Conservation (phyloP, 352 stramenopile species). For the Thraustotheca clavata region DNA sequence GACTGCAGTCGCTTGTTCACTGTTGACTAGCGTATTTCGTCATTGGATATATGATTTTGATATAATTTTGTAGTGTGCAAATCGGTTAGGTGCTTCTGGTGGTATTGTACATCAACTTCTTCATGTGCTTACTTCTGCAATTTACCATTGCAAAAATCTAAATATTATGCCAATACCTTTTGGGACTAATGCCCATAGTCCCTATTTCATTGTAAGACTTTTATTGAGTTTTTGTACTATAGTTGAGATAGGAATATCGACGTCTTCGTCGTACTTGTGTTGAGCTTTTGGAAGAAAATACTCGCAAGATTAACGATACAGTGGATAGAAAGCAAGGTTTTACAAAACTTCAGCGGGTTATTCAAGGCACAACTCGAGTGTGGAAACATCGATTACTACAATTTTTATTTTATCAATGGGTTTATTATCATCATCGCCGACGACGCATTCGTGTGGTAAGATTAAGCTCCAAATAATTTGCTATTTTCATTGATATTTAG, state of each 20-base stretch:
- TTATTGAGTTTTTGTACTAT: not conserved
- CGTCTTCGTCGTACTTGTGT: constrained; percentile 40
- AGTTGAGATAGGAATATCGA: constrained; percentile 41
- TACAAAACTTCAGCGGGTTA: constrained; percentile 41
- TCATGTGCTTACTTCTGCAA: not conserved
- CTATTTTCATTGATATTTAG: constrained; percentile 16
- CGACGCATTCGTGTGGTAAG: constrained; percentile 33
- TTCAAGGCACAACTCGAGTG: constrained; percentile 22
- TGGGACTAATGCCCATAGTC: constrained; percentile 35
- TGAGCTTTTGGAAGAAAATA: constrained; percentile 38
- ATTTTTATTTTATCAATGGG: constrained; percentile 14
- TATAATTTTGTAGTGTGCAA: constrained; percentile 12
- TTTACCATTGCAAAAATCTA: not conserved
- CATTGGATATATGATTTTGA: not conserved
- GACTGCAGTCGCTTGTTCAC: constrained; percentile 55
- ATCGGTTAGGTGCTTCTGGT: not conserved
- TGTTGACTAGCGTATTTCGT: constrained; percentile 37
- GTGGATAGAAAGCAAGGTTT: constrained; percentile 9
- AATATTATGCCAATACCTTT: not conserved
- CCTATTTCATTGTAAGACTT: constrained; percentile 46
- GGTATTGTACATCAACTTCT: constrained; percentile 2
- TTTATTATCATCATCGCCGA: not conserved
- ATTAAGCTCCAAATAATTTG: not conserved
- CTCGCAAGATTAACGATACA: constrained; percentile 36
- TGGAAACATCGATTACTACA: constrained; percentile 27